phyloP scores from a whole-genome alignment of 108 stramenopile genomes.

The Pseudonitzschia delicatissima region DNA sequence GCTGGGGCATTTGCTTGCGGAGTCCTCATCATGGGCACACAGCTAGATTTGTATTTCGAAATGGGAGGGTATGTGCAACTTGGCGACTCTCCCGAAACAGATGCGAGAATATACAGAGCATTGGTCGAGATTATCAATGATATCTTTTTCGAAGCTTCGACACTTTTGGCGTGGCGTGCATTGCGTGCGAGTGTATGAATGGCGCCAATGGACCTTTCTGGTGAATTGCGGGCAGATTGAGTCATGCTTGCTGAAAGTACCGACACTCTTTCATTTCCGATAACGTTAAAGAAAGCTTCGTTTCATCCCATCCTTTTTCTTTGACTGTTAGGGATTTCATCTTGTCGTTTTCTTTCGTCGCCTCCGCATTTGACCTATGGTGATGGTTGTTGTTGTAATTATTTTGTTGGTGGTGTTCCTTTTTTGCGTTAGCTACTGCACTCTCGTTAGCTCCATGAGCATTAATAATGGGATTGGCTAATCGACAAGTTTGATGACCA shows the following conservation, averaged over 20 bases:
- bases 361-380: background rate
- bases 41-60: constrained; percentile 63
- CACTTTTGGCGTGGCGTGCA: constrained; percentile 49
- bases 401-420: background rate
- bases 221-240: background rate
- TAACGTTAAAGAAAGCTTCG: no score
- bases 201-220: background rate
- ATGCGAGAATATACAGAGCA: constrained; percentile 51
- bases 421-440: background rate
- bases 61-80: constrained; percentile 57
- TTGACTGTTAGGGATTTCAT: background rate
- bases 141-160: constrained; percentile 64
- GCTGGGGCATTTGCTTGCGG: constrained; percentile 80
- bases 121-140: constrained; percentile 74
- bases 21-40: constrained; percentile 69
- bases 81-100: constrained; percentile 66
- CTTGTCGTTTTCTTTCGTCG: constrained; percentile 1
- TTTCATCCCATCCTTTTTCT: background rate
- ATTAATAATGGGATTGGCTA: background rate
- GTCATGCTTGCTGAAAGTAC: background rate
- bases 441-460: background rate
- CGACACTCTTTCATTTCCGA: no score
- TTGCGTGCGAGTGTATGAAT: constrained; percentile 24
- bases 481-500: constrained; percentile 12
- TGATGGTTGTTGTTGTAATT: background rate